phyloP scores from a whole-genome alignment of 805 yeast species.

The Lipomyces sp. region DNA sequence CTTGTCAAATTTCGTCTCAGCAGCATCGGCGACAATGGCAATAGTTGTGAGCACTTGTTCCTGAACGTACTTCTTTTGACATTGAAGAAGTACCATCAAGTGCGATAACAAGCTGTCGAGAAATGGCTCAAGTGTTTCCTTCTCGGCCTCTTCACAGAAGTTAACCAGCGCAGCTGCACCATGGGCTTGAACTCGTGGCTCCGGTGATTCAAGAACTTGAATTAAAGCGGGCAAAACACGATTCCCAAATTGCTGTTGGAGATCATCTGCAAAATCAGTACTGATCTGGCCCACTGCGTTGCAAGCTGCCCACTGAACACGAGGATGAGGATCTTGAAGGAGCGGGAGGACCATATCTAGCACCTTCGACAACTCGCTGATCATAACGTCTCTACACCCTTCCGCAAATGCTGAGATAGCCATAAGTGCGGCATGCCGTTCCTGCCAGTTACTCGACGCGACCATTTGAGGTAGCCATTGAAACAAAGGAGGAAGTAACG shows the following conservation, averaged over 20 bases:
- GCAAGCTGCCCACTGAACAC: constrained; percentile 97
- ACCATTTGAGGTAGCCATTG: constrained; percentile 85
- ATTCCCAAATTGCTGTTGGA: constrained; percentile 80
- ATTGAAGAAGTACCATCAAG: constrained; percentile 73
- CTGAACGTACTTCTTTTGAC: constrained; percentile 91
- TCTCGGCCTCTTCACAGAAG: constrained; percentile 88
- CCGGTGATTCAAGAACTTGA: constrained; percentile 70
- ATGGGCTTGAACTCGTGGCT: constrained; percentile 94
- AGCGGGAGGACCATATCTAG: constrained; percentile 84
- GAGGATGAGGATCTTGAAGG: constrained; percentile 83
- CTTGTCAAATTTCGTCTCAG: constrained; percentile 82
- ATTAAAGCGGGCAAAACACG: constrained; percentile 86
- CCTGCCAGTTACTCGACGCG: constrained; percentile 80
- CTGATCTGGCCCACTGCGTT: constrained; percentile 96
- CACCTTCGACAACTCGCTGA: constrained; percentile 77
- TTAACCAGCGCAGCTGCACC: constrained; percentile 98
- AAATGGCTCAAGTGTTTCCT: constrained; percentile 89
- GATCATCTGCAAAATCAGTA: constrained; percentile 82
- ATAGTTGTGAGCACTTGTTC: constrained; percentile 97
- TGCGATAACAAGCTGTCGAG: constrained; percentile 79
- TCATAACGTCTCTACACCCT: constrained; percentile 90
- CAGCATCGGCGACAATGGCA: constrained; percentile 96
- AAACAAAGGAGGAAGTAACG: constrained; percentile 83
- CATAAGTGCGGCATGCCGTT: constrained; percentile 96
- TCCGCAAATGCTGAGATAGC: constrained; percentile 96